These are phyloP conservation scores for Leucogyrophana mollusca DNA, from an alignment of 768 basidiomycete species.

Conservation along the genomic window DNA sequence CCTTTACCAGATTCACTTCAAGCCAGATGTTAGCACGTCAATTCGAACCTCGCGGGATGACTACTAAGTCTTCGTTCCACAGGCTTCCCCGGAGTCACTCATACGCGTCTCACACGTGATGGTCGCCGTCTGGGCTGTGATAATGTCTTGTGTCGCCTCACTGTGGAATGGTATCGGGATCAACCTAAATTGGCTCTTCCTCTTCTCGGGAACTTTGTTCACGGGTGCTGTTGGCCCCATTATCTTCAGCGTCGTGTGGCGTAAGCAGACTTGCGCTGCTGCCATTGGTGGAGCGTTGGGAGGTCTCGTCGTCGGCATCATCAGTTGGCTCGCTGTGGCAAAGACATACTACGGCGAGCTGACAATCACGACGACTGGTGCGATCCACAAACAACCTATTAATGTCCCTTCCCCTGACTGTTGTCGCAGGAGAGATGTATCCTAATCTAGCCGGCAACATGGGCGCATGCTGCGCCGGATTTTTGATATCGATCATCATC, in stretches of 20 bases:
- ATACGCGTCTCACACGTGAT: conserved; percentile 24
- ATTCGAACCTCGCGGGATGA: background rate
- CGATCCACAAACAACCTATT: background rate
- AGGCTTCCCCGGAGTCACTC: conserved; percentile 18
- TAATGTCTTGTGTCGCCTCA: conserved; percentile 24
- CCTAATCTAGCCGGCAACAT: conserved; percentile 15
- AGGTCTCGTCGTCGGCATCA: conserved; percentile 42
- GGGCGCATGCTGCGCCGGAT: conserved; percentile 15
- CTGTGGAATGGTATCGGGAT: conserved; percentile 24
- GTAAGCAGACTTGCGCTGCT: conserved; percentile 37
- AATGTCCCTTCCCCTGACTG: background rate
- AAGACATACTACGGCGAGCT: conserved; percentile 15
- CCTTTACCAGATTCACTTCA: conserved; percentile 29
- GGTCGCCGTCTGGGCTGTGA: conserved; percentile 21
- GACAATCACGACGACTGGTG: conserved; percentile 13
- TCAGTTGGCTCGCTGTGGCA: conserved; percentile 42
- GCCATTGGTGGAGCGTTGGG: conserved; percentile 38
- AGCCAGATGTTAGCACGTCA: conserved; percentile 13
- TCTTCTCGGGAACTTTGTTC: conserved; percentile 17
- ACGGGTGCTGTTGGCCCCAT: conserved; percentile 31
- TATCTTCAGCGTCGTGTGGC: conserved; percentile 20
- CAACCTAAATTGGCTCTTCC: conserved; percentile 17
- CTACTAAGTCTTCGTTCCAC: background rate
- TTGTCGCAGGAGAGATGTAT: conserved; percentile 11
- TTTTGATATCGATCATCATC: conserved; percentile 12